A percentile compares a stretch with the other conserved stretches of the same genome.
phyloP scores from a whole-genome alignment of 164 flowering plant genomes.

The Chimonanthus salicifolius region DNA sequence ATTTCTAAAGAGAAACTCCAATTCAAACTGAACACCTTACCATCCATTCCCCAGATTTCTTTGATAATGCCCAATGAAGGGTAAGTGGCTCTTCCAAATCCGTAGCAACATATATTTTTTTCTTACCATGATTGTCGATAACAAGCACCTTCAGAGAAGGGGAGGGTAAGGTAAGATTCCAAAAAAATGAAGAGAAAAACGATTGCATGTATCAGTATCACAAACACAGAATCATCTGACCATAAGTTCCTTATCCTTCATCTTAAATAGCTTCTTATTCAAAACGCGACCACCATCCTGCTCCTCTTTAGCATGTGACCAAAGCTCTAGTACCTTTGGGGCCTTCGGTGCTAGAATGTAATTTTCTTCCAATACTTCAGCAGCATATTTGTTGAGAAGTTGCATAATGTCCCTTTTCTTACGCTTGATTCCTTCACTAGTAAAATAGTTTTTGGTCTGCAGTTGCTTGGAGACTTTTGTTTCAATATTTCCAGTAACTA shows the following conservation, averaged over 20 bases:
- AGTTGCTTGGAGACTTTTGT: constrained; percentile 52
- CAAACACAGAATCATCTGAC: constrained; percentile 35
- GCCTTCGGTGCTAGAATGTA: constrained; percentile 27
- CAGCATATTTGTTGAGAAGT: constrained; percentile 48
- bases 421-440: constrained; percentile 70
- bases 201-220: not conserved
- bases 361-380: constrained; percentile 26
- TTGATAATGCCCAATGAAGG: constrained; percentile 92
- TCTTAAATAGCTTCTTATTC: constrained; percentile 48
- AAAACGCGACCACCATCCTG: constrained; percentile 38
- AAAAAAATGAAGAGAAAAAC: not conserved
- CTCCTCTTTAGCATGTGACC: constrained; percentile 54
- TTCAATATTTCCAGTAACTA: constrained; percentile 51
- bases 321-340: constrained; percentile 52
- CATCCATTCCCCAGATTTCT: constrained; percentile 75
- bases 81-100: constrained; percentile 58
- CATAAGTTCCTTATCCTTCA: constrained; percentile 66
- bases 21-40: constrained; percentile 33
- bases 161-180: not conserved
- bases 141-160: constrained; percentile 56
- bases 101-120: constrained; percentile 66
- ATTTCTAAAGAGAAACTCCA: not conserved
- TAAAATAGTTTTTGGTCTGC: constrained; percentile 30
- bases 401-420: constrained; percentile 68
- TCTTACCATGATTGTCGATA: constrained; percentile 52